phyloP scores from a whole-genome alignment of 164 flowering plant species.

The Magnolia officinalis region DNA sequence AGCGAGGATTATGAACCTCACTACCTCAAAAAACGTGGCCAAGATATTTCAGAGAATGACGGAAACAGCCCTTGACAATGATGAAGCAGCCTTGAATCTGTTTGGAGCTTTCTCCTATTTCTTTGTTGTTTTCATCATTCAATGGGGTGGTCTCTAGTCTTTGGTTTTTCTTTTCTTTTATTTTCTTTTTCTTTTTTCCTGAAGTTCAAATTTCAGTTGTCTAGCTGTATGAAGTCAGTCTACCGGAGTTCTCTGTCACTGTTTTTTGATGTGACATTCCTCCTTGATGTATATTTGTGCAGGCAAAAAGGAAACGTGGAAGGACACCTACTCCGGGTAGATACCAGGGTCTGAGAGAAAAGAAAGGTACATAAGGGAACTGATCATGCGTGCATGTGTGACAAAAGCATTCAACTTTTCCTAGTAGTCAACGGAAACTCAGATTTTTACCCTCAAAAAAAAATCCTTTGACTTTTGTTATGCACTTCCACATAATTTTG shows the following conservation, averaged over 20 bases:
- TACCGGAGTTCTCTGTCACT: neutral
- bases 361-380: slow-evolving; percentile 34
- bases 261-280: neutral
- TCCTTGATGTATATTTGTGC: slow-evolving; percentile 15
- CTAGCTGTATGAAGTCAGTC: neutral
- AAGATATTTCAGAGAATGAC: slow-evolving; percentile 6
- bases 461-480: no score
- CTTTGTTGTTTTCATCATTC: slow-evolving; percentile 4
- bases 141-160: neutral
- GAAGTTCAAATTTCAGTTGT: slow-evolving; percentile 2
- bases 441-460: neutral
- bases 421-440: neutral
- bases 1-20: neutral
- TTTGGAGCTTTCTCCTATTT: neutral
- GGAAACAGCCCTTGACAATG: neutral
- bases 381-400: neutral
- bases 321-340: slow-evolving; percentile 70
- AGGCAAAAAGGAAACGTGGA: slow-evolving; percentile 64
- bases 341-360: slow-evolving; percentile 42
- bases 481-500: neutral
- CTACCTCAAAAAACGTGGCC: neutral
- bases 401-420: neutral
- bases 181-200: neutral
- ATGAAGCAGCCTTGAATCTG: neutral
- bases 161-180: neutral